These are phyloP conservation scores for Lactarius indigo DNA, from an alignment of 768 basidiomycete genomes.

Conservation along the genomic window DNA sequence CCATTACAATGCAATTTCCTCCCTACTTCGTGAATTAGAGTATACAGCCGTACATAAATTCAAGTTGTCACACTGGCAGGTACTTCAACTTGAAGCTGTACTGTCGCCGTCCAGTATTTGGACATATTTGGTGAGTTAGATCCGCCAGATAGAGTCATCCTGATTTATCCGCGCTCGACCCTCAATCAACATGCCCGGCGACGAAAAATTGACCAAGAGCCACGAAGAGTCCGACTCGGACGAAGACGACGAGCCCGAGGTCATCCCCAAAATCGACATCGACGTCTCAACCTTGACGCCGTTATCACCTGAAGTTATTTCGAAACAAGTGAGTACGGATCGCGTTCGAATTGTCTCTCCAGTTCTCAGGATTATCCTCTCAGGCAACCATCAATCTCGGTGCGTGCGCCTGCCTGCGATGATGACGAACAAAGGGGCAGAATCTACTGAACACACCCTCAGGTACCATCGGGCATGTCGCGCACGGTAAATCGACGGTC, in stretches of 20 bases:
- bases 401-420: too few species aligned
- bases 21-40: too few species aligned
- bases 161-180: not conserved
- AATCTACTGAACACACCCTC: too few species aligned
- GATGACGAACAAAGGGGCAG: too few species aligned
- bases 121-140: not conserved
- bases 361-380: constrained; percentile 12
- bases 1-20: too few species aligned
- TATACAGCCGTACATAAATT: too few species aligned
- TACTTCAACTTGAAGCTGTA: too few species aligned
- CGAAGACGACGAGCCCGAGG: constrained; percentile 51
- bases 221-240: constrained; percentile 71
- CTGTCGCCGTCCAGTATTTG: too few species aligned
- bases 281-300: constrained; percentile 83
- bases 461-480: constrained; percentile 99
- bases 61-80: too few species aligned
- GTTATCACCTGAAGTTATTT: constrained; percentile 85
- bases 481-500: constrained; percentile 94
- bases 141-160: not conserved
- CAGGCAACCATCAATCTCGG: constrained; percentile 96
- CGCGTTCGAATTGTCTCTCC: not conserved
- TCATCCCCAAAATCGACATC: constrained; percentile 64
- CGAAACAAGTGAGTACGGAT: constrained; percentile 67
- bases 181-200: constrained; percentile 56
- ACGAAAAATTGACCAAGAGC: constrained; percentile 62